These are phyloP conservation scores for Lipomyces spencermartinsiae DNA, from an alignment of 805 yeast species.

Conservation along the genomic window DNA sequence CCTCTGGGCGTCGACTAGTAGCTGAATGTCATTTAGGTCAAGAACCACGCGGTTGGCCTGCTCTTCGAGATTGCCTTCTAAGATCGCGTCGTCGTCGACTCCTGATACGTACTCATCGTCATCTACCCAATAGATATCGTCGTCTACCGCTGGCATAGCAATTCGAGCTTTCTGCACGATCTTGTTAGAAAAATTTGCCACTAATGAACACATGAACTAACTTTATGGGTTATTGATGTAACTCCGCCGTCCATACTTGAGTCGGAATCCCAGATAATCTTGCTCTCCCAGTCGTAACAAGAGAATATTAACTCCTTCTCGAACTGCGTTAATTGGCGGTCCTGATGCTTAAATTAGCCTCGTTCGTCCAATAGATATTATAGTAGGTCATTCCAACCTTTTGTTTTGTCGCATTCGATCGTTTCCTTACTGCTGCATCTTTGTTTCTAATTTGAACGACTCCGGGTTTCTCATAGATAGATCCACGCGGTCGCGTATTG, in stretches of 20 bases:
- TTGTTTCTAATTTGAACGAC: slow-evolving; percentile 14
- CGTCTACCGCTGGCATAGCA: slow-evolving; percentile 21
- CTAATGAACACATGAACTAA: not conserved
- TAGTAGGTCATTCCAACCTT: not conserved
- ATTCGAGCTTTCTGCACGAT: slow-evolving; percentile 5
- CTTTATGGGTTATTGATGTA: not conserved
- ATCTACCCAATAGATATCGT: slow-evolving; percentile 34
- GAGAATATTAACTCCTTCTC: slow-evolving; percentile 35
- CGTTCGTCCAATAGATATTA: slow-evolving; percentile 1
- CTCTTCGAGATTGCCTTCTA: slow-evolving; percentile 62
- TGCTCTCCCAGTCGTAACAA: slow-evolving; percentile 38
- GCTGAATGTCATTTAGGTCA: slow-evolving; percentile 86
- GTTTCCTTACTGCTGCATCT: slow-evolving; percentile 8
- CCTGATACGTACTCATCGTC: slow-evolving; percentile 46
- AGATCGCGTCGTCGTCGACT: slow-evolving; percentile 65
- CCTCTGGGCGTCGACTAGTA: slow-evolving; percentile 66
- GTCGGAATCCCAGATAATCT: slow-evolving; percentile 34
- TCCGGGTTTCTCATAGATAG: slow-evolving; percentile 33
- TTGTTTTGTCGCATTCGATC: slow-evolving; percentile 12
- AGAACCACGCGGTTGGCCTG: slow-evolving; percentile 50
- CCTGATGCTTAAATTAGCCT: not conserved
- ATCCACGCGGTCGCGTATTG: slow-evolving; percentile 19
- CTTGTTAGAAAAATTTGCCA: not conserved
- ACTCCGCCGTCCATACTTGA: slow-evolving; percentile 16
- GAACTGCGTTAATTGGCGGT: slow-evolving; percentile 14